Conservation (phyloP, 257 asterid species). For the Fraxinus americana region DNA sequence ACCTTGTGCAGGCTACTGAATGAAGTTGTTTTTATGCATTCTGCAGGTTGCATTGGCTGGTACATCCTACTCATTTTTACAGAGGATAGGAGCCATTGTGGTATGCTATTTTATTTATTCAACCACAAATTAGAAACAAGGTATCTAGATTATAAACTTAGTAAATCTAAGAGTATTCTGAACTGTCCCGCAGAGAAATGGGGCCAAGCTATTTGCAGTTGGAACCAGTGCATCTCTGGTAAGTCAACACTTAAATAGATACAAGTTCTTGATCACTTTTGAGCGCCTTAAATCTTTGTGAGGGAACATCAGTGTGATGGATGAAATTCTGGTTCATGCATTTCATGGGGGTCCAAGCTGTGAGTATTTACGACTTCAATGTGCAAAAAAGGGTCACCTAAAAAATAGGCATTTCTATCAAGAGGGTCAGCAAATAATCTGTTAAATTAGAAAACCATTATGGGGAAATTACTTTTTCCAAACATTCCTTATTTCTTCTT, state of each 20-base stretch:
- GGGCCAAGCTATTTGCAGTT: constrained; percentile 84
- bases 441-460: neutral
- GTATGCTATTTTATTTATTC: constrained; percentile 36
- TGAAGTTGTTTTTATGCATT: constrained; percentile 1
- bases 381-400: neutral
- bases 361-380: neutral
- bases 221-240: constrained; percentile 95
- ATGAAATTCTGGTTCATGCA: neutral
- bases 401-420: neutral
- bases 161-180: constrained; percentile 25
- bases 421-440: neutral
- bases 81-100: constrained; percentile 85
- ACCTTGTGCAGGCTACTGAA: neutral
- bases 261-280: neutral
- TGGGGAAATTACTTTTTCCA: neutral
- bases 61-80: constrained; percentile 71
- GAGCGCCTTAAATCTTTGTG: neutral
- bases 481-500: too few species aligned
- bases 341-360: neutral
- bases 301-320: neutral
- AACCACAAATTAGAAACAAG: neutral
- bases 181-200: constrained; percentile 72
- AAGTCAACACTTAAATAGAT: constrained; percentile 26
- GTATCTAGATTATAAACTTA: neutral
- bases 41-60: constrained; percentile 93